Evolutionary conservation across 306 rosid genomes (phyloP), one percentile per base, ranked within the genome.

Genomic region (Lathyrus tuberosus): DNA sequence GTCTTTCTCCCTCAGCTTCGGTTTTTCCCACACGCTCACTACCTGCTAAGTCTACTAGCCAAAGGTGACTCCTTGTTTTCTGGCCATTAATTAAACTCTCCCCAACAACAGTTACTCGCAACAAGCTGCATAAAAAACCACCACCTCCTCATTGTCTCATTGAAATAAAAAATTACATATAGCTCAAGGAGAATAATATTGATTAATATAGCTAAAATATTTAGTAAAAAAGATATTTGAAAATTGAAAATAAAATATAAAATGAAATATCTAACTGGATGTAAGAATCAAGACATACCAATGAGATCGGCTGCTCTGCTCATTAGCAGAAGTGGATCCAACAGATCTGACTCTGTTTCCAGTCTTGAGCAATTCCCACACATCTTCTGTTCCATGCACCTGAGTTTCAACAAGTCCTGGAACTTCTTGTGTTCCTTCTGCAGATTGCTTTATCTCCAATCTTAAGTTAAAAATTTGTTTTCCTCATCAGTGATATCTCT

Each of bases 11-110:
- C 64, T 91, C 99, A 65, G 89, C 97, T 74, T 94, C 99, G 67
- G 86, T 94, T 85, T 89, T 94, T 67, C 92, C 99, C 68, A 94
- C 89, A 8, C 99, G 97, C 84, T 94, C 99, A 43, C 99, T 94
- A 40, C 99, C 99, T 49, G 99, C 99, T 75, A 94, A 84, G 87
- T 94, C 99, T 67, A 94, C 99, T 9, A 94, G 89, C 99, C 99
- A 94, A 60, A 94, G 99, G 72, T 87, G 96, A 80, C 97, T 89
- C 86, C 57, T 86, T 54, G 91, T 88, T 70, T 84, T 88, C 76
- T 84, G 96, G 62, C 97, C 92, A 76, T 78, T 89, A 65, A 94
- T 80, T 70, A 89, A 56, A 83, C 78, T 89, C 77, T 87, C 92
- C 58, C 96, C 97, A 65, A 81, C 72, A 8, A 87, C 95, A 24